Conservation (phyloP, 1,139 yeast species). For the Scheffersomyces titani region DNA sequence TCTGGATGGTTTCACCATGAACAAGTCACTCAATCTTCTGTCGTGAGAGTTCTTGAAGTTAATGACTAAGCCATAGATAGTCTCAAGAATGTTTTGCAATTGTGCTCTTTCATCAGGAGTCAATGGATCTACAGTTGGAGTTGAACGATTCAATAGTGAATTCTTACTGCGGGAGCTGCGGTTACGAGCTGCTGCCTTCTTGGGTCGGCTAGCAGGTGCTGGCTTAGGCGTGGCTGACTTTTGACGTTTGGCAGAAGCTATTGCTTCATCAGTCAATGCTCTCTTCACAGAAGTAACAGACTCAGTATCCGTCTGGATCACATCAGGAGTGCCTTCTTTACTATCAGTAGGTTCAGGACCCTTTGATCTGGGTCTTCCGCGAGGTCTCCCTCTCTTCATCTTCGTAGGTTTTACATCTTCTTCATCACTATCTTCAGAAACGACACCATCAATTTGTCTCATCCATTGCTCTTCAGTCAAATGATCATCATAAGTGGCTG, state of each 20-base stretch:
- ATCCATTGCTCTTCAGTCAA: conserved; percentile 82
- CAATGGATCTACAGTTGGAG: conserved; percentile 43
- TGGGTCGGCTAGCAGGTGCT: conserved; percentile 14
- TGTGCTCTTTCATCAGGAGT: conserved; percentile 41
- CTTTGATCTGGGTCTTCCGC: conserved; percentile 19
- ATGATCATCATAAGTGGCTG: conserved; percentile 63
- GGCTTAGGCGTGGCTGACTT: conserved; percentile 30
- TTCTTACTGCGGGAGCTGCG: conserved; percentile 15
- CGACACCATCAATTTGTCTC: conserved; percentile 53
- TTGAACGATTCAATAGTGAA: conserved; percentile 32
- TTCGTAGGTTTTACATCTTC: conserved; percentile 22
- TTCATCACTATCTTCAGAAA: conserved; percentile 37
- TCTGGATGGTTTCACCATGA: conserved; percentile 68
- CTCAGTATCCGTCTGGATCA: conserved; percentile 5
- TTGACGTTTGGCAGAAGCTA: conserved; percentile 22
- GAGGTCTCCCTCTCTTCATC: conserved; percentile 27
- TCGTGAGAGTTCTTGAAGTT: conserved; percentile 46
- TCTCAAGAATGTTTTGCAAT: conserved; percentile 43
- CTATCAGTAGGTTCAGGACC: conserved; percentile 8
- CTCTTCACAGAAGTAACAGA: conserved; percentile 8
- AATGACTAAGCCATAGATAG: conserved; percentile 46
- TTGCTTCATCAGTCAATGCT: conserved; percentile 9
- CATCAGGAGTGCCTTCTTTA: conserved; percentile 6
- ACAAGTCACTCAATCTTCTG: conserved; percentile 57
- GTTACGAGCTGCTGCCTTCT: conserved; percentile 23